A percentile compares a stretch with the other conserved stretches of the same genome.
phyloP scores from a whole-genome alignment of 116 monocot genomes.

The Iris pallida region DNA sequence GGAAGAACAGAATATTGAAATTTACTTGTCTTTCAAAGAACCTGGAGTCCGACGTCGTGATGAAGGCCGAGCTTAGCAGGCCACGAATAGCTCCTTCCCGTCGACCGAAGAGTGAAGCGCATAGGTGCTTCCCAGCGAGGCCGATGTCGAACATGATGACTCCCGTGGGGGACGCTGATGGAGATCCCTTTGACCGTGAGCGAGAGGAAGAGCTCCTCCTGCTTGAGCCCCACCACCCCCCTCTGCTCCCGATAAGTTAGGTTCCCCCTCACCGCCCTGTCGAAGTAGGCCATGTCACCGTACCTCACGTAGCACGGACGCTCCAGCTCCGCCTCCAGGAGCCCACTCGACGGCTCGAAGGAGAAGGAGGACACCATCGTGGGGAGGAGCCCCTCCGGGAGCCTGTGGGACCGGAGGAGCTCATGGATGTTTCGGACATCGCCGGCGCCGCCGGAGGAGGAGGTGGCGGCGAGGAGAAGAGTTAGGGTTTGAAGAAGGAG shows the following conservation, averaged over 20 bases:
- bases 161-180: conserved; percentile 8
- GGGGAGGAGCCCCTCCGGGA: conserved; percentile 29
- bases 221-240: conserved; percentile 17
- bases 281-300: conserved; percentile 25
- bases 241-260: conserved; percentile 21
- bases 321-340: conserved; percentile 20
- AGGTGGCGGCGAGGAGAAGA: neutral
- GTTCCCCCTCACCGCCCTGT: conserved; percentile 14
- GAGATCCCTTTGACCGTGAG: conserved; percentile 24
- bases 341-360: conserved; percentile 14
- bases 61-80: too few species aligned
- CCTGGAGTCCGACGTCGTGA: too few species aligned
- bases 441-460: neutral
- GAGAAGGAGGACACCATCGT: conserved; percentile 23
- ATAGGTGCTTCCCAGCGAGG: conserved; percentile 17
- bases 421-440: conserved; percentile 11
- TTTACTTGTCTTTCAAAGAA: too few species aligned
- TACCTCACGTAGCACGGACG: conserved; percentile 30
- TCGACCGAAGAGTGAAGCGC: conserved; percentile 9
- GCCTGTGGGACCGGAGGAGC: conserved; percentile 27
- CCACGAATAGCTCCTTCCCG: too few species aligned
- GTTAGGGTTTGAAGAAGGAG: too few species aligned
- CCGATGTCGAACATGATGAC: conserved; percentile 32
- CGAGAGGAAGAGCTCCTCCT: conserved; percentile 30
- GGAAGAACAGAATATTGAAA: too few species aligned